phyloP scores from a whole-genome alignment of 768 basidiomycete species.

The Lepiota subincarnata region DNA sequence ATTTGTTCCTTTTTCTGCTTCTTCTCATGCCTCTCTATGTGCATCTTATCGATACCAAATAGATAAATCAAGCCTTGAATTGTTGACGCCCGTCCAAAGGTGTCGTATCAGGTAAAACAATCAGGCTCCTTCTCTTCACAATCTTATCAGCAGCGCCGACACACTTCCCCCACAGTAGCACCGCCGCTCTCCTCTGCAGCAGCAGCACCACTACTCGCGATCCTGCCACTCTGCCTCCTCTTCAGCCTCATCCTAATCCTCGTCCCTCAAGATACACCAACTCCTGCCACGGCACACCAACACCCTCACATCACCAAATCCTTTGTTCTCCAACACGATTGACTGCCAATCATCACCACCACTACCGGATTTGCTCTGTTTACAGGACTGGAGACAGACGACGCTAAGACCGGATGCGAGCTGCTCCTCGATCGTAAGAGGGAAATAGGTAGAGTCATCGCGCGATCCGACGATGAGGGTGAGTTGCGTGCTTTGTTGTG shows the following conservation, averaged over 20 bases:
- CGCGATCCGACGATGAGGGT: slow-evolving; percentile 9
- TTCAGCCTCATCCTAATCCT: not conserved
- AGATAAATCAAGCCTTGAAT: not conserved
- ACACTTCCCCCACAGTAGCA: not conserved
- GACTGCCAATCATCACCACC: not conserved
- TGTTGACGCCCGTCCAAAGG: not conserved
- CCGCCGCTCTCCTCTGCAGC: not conserved
- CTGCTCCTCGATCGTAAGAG: slow-evolving; percentile 8
- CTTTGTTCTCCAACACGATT: no score
- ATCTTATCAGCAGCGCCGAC: no score
- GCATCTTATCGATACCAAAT: no score
- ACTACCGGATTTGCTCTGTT: not conserved
- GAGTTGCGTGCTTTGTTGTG: slow-evolving; percentile 4
- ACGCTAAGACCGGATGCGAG: slow-evolving; percentile 8
- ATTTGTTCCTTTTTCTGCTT: slow-evolving; percentile 4
- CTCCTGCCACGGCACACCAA: not conserved
- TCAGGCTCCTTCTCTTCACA: not conserved
- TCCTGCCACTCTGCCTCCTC: not conserved
- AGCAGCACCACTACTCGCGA: no score
- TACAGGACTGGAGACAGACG: slow-evolving; percentile 8
- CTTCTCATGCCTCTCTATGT: slow-evolving; percentile 13
- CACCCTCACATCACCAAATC: slow-evolving; percentile 4
- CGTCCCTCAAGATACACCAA: not conserved
- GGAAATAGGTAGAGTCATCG: slow-evolving; percentile 7
- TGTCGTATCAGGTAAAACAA: no score